A percentile compares a stretch with the other conserved stretches of the same genome.
phyloP scores from a whole-genome alignment of 208 protist species.

The Naegleria lovaniensis region DNA sequence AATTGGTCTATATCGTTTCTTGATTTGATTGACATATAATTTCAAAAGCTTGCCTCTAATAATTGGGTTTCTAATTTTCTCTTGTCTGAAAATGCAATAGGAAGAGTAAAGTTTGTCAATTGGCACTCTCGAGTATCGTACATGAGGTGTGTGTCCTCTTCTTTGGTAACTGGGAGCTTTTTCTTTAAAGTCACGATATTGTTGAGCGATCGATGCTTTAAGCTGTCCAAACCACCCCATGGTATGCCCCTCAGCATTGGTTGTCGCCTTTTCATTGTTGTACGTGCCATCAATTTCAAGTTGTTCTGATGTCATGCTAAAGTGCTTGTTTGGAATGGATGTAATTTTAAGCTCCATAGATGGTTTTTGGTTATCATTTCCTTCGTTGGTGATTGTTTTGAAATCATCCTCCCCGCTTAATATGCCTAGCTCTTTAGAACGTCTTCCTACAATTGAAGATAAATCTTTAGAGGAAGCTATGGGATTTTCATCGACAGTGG shows the following conservation, averaged over 20 bases:
- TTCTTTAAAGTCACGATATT: neutral
- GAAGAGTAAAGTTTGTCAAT: neutral
- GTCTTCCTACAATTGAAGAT: too few relatives aligned
- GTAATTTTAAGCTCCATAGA: too few relatives aligned
- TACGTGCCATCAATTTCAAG: neutral
- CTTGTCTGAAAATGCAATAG: neutral
- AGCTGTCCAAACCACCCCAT: neutral
- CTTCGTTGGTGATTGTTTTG: too few relatives aligned
- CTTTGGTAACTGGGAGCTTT: neutral
- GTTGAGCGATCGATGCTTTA: neutral
- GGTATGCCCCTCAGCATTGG: neutral
- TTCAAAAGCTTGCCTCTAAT: neutral
- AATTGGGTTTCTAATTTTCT: slow-evolving; percentile 6
- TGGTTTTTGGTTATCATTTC: too few relatives aligned
- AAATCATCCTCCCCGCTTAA: too few relatives aligned
- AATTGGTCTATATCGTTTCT: neutral
- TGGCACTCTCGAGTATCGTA: neutral
- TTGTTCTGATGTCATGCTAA: neutral
- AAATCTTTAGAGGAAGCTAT: too few relatives aligned
- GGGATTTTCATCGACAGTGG: too few relatives aligned
- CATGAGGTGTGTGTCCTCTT: neutral
- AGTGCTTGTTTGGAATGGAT: neutral
- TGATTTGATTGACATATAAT: neutral
- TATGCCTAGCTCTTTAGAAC: too few relatives aligned
- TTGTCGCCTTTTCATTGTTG: neutral